Evolutionary conservation across 148 eudicot genomes (phyloP), one percentile per base, ranked within the genome.

Genomic region (Oxyria digyna): DNA sequence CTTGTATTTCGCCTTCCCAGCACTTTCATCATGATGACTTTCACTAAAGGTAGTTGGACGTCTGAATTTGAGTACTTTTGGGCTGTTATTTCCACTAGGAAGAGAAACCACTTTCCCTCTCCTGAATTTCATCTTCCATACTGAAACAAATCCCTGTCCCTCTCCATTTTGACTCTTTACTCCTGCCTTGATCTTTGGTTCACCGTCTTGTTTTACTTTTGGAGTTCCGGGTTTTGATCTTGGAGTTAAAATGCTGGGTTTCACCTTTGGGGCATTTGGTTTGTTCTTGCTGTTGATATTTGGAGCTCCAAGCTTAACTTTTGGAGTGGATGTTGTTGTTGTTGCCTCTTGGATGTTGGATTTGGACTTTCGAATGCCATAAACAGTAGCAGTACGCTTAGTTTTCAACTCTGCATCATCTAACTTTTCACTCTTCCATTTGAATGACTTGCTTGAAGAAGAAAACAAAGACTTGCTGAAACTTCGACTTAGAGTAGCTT

Each of bases 41-140:
- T 84, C 87, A 21, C 72, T 78, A 43, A 76, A n/a, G 23, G 17
- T 67, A 54, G 55, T 76, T 40, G 76, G 75, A 57, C 74, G 74
- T 78, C 75, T 81, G 49, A 85, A 86, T 8, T 63, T 72, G 24
- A 85, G 85, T 72, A 49, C 79, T 62, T 67, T 79, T 27, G 87
- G 87, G 72, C 80, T 74, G 67, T 48, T 73, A 67, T 63, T 78
- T 41, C 80, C 79, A 65, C 62, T 64, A 18, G 75, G 82, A 70
- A 78, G 78, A 75, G 82, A 78, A 67, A 85, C 74, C 49, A 78
- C 81, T 38, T 76, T 84, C 42, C 87, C 87, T 70, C 81, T 76
- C 74, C 71, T 80, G 76, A 88, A 88, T 42, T 78, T 76, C 31
- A 84, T 75, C 75, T 80, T 85, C 73, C 79, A 76, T 7, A 81